Evolutionary conservation across 2,329 filamentous ascomycete genomes (phyloP).

Genomic region (Arthrobotrys megalospora): DNA sequence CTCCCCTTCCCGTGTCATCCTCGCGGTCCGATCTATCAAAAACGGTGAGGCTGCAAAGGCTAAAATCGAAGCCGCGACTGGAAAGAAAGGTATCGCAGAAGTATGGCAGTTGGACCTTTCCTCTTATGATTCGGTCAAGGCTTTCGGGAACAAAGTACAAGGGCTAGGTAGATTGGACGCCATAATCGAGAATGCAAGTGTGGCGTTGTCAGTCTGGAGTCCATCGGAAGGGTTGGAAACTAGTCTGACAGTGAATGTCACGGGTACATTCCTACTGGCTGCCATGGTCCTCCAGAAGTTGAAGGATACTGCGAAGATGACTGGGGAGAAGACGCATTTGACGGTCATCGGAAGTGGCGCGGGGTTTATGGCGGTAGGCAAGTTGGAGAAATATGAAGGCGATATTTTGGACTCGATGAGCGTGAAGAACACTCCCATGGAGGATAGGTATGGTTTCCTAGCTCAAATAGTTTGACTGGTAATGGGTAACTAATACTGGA

Average conservation of each 20-base stretch:
- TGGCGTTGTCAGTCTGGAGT: constrained; percentile 31
- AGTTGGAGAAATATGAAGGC: constrained; percentile 42
- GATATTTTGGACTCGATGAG: constrained; percentile 57
- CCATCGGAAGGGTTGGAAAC: constrained; percentile 70
- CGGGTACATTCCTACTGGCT: constrained; percentile 73
- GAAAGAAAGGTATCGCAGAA: constrained; percentile 63
- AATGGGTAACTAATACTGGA: neutral
- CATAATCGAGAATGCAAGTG: constrained; percentile 49
- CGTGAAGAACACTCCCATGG: constrained; percentile 25
- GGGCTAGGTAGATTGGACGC: constrained; percentile 68
- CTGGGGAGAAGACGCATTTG: constrained; percentile 65
- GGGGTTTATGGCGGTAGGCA: constrained; percentile 66
- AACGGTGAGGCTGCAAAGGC: constrained; percentile 69
- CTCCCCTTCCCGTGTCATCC: constrained; percentile 67
- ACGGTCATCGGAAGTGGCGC: constrained; percentile 67
- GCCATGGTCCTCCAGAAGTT: constrained; percentile 71
- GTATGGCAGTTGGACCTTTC: constrained; percentile 68
- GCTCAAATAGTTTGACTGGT: neutral
- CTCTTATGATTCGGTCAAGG: constrained; percentile 68
- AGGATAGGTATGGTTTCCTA: neutral
- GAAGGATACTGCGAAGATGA: constrained; percentile 66
- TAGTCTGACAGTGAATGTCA: constrained; percentile 73
- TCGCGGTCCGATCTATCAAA: constrained; percentile 68
- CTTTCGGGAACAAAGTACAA: constrained; percentile 68
- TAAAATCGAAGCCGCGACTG: constrained; percentile 65